Evolutionary conservation across 352 stramenopile genomes (phyloP).

Genomic region (Phytopythium chamaehyphon): DNA sequence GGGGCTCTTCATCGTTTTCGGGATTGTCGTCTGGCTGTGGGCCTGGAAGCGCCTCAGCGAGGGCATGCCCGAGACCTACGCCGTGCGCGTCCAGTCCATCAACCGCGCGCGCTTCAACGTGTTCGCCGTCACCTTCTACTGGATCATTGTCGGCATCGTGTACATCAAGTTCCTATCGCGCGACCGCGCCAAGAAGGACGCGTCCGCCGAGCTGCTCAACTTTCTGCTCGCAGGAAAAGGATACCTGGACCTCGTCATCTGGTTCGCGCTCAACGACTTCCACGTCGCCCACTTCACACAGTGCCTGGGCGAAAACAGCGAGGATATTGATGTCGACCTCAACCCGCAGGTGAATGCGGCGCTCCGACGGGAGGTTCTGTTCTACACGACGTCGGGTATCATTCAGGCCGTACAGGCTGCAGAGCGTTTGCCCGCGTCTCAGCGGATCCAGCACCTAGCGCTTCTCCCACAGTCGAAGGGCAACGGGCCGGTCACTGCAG

Average conservation of each 20-base stretch:
- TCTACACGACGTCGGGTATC: slow-evolving; percentile 89
- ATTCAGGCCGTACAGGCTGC: slow-evolving; percentile 83
- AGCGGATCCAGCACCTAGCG: slow-evolving; percentile 81
- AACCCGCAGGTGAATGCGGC: slow-evolving; percentile 88
- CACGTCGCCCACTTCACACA: slow-evolving; percentile 71
- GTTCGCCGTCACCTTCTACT: slow-evolving; percentile 86
- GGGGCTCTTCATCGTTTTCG: slow-evolving; percentile 73
- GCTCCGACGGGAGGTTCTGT: slow-evolving; percentile 83
- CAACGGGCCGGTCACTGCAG: slow-evolving; percentile 18
- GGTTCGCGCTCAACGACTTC: slow-evolving; percentile 87
- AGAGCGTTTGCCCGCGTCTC: slow-evolving; percentile 62
- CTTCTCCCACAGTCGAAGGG: slow-evolving; percentile 73
- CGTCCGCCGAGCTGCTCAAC: slow-evolving; percentile 74
- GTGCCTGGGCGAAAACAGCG: slow-evolving; percentile 45
- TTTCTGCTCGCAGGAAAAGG: slow-evolving; percentile 86
- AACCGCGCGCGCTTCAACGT: slow-evolving; percentile 87
- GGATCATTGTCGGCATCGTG: slow-evolving; percentile 71
- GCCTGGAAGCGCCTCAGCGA: slow-evolving; percentile 83
- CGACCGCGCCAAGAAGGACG: slow-evolving; percentile 47
- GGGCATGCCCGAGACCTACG: slow-evolving; percentile 86
- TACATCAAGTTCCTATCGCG: slow-evolving; percentile 79
- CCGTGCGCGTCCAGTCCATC: slow-evolving; percentile 81
- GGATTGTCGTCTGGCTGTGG: slow-evolving; percentile 83
- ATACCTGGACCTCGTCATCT: slow-evolving; percentile 88
- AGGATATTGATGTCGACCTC: slow-evolving; percentile 76